Conservation (phyloP, 805 yeast genomes). For the Ogataea populi-albae region DNA sequence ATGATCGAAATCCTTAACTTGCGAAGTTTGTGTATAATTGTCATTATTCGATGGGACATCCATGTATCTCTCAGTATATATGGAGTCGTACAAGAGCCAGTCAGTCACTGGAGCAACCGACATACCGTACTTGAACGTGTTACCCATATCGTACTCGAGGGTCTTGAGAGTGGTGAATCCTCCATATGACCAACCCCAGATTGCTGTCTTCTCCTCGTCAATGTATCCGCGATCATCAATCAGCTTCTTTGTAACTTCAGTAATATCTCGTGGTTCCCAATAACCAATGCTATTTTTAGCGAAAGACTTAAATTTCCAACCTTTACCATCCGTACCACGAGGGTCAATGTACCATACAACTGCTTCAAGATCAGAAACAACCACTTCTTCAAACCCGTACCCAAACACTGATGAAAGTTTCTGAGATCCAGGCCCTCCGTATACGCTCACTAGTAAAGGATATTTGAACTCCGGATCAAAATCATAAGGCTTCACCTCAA, state of each 20-base stretch:
- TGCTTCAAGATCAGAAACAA: slow-evolving; percentile 55
- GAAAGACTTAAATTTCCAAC: slow-evolving; percentile 61
- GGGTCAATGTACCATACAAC: slow-evolving; percentile 72
- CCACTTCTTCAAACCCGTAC: slow-evolving; percentile 57
- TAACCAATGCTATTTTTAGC: slow-evolving; percentile 59
- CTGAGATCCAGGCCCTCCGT: slow-evolving; percentile 83
- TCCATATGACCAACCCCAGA: slow-evolving; percentile 92
- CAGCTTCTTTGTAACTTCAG: slow-evolving; percentile 48
- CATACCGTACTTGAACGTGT: slow-evolving; percentile 68
- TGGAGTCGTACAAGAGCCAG: slow-evolving; percentile 72
- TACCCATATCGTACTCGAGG: slow-evolving; percentile 60
- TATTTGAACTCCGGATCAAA: slow-evolving; percentile 46
- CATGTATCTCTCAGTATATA: slow-evolving; percentile 80
- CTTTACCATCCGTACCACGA: slow-evolving; percentile 78
- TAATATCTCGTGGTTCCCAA: slow-evolving; percentile 75
- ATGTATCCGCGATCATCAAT: slow-evolving; percentile 45
- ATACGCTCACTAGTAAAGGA: slow-evolving; percentile 65
- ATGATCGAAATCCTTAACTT: slow-evolving; percentile 37
- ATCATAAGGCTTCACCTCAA: slow-evolving; percentile 61
- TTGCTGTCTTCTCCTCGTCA: slow-evolving; percentile 54
- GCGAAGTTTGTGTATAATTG: slow-evolving; percentile 47
- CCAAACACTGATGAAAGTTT: slow-evolving; percentile 46
- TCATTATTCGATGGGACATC: slow-evolving; percentile 48
- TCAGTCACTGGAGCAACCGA: slow-evolving; percentile 85
- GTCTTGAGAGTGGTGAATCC: slow-evolving; percentile 77